A percentile compares a stretch with the other conserved stretches of the same genome.
phyloP scores from a whole-genome alignment of 441 rosid species.

The Euphorbia corollata region DNA sequence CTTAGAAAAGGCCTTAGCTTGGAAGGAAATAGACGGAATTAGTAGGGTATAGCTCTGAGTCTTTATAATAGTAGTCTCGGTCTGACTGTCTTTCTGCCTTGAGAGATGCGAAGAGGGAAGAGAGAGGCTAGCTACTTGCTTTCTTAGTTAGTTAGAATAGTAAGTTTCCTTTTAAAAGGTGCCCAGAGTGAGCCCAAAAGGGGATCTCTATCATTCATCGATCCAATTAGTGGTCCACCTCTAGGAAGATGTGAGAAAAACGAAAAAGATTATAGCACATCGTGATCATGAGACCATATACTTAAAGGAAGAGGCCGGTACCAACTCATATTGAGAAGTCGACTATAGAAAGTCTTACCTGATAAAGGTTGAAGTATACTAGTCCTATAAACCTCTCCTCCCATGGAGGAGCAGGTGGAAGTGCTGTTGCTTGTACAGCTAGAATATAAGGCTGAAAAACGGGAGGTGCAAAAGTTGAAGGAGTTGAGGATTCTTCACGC shows the following conservation, averaged over 20 bases:
- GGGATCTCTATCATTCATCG: neutral
- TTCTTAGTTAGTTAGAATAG: neutral
- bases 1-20: neutral
- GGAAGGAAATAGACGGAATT: neutral
- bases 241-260: neutral
- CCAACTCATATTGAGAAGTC: neutral
- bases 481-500: neutral
- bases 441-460: neutral
- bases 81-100: neutral
- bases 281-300: neutral
- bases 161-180: neutral
- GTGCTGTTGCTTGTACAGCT: neutral
- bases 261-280: neutral
- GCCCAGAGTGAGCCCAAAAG: neutral
- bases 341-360: neutral
- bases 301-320: neutral
- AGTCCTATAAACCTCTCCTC: neutral
- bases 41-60: neutral
- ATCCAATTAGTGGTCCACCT: neutral
- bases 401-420: constrained; percentile 1
- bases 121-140: neutral
- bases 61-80: neutral
- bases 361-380: neutral
- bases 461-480: neutral
- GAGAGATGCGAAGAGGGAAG: neutral